Conservation (phyloP, 371 early-diverging fungal genomes). For the Mucor mucedo region DNA sequence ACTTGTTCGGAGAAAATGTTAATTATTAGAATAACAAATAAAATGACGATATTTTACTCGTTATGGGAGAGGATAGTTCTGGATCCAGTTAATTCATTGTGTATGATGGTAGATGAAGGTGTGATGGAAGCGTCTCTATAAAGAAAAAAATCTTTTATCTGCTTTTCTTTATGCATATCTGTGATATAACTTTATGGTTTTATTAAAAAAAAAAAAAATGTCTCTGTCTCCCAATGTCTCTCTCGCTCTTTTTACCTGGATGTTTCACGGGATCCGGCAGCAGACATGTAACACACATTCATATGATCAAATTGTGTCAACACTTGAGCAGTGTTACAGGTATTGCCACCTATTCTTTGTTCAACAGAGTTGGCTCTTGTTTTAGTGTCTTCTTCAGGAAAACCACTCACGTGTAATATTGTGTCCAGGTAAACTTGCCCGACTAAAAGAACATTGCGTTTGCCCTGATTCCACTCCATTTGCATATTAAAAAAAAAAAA, state of each 20-base stretch:
- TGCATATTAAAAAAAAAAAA: neutral
- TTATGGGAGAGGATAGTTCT: constrained; percentile 71
- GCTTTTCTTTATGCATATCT: constrained; percentile 5
- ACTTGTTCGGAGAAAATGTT: constrained; percentile 10
- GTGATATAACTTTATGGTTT: constrained; percentile 16
- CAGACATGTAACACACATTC: constrained; percentile 54
- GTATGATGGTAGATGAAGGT: constrained; percentile 69
- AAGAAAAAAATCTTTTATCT: neutral
- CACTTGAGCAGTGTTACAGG: constrained; percentile 64
- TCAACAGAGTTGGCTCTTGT: constrained; percentile 56
- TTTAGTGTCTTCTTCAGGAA: constrained; percentile 68
- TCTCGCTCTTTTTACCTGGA: constrained; percentile 33
- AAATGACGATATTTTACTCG: constrained; percentile 29
- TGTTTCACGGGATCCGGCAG: constrained; percentile 49
- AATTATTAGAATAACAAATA: constrained; percentile 10
- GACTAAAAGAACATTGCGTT: constrained; percentile 37
- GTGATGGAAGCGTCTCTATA: constrained; percentile 21
- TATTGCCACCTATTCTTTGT: constrained; percentile 71
- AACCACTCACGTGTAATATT: constrained; percentile 53
- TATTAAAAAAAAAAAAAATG: neutral
- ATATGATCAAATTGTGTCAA: constrained; percentile 49
- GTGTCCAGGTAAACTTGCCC: constrained; percentile 60
- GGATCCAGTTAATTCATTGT: constrained; percentile 52
- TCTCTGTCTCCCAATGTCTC: neutral
- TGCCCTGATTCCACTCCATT: neutral